Evolutionary conservation across 305 asterid species (phyloP).

Genomic region (Solanum hybrid): DNA sequence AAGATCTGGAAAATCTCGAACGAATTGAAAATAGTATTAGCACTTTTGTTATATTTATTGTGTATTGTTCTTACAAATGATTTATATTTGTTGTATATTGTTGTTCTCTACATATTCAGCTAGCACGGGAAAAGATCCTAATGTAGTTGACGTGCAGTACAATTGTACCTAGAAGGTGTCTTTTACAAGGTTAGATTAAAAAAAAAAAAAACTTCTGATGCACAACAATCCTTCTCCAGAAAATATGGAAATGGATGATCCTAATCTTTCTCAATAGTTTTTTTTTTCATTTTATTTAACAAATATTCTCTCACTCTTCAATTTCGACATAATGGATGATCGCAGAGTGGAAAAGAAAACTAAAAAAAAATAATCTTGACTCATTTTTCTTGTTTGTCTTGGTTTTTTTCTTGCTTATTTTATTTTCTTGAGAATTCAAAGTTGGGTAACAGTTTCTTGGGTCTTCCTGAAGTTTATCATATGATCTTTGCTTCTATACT

Average conservation of each 20-base stretch:
- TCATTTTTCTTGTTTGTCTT: not conserved
- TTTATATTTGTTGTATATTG: too few species aligned
- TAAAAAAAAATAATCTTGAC: not conserved
- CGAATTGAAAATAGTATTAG: not conserved
- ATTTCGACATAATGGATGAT: not conserved
- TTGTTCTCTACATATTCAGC: not conserved
- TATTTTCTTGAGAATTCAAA: not conserved
- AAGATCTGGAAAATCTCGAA: not conserved
- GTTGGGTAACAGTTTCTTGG: not conserved
- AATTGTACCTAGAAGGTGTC: not conserved
- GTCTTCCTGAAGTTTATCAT: not conserved
- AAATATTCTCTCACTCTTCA: not conserved
- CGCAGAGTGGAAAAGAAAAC: not conserved
- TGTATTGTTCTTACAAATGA: not conserved
- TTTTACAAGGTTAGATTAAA: not conserved
- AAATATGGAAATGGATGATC: too few species aligned
- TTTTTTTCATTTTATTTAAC: too few species aligned
- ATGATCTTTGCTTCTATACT: not conserved
- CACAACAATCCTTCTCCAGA: not conserved
- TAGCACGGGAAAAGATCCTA: too few species aligned
- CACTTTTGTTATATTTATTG: not conserved
- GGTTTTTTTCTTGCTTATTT: too few species aligned
- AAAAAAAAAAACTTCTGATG: too few species aligned
- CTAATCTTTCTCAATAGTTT: not conserved
- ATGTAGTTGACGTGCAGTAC: not conserved